These are phyloP conservation scores for Schizosaccharomyces versatilis DNA, from an alignment of 1,139 yeast species.

Conservation along the genomic window DNA sequence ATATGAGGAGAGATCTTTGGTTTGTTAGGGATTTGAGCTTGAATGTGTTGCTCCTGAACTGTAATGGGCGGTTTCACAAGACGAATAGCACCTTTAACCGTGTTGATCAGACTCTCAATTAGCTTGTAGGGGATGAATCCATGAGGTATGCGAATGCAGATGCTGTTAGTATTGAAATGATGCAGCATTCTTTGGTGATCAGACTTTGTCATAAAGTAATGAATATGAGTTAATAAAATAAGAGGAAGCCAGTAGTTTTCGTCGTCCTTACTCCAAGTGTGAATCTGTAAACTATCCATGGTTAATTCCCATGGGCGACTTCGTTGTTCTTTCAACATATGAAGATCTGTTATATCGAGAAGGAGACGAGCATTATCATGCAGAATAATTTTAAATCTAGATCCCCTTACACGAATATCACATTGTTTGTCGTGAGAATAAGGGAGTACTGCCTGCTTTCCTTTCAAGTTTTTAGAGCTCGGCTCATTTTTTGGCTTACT, in stretches of 20 bases:
- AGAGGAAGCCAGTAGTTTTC: neutral
- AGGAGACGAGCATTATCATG: neutral
- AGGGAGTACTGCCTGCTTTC: too few species aligned
- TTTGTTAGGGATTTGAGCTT: slow-evolving; percentile 24
- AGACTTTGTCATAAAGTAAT: neutral
- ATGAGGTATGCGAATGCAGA: slow-evolving; percentile 31
- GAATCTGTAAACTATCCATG: neutral
- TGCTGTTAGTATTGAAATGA: slow-evolving; percentile 17
- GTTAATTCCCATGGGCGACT: neutral
- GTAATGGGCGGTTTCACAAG: slow-evolving; percentile 30
- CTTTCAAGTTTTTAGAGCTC: too few species aligned
- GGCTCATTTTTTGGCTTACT: too few species aligned
- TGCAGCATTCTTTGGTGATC: neutral
- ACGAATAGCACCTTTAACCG: slow-evolving; percentile 38
- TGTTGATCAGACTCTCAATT: slow-evolving; percentile 41
- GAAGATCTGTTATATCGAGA: neutral
- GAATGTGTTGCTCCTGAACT: slow-evolving; percentile 21
- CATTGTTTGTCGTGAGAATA: neutral
- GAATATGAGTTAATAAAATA: neutral
- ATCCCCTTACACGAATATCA: neutral
- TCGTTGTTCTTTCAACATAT: neutral
- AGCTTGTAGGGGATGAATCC: slow-evolving; percentile 43
- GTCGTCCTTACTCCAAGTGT: neutral
- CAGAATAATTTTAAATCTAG: neutral
- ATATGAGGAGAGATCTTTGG: slow-evolving; percentile 34